Percentiles rank a stretch among this genome's conserved stretches.
These are phyloP conservation scores for Penicillium lividum DNA, from an alignment of 495 filamentous ascomycete species.

Conservation along the genomic window DNA sequence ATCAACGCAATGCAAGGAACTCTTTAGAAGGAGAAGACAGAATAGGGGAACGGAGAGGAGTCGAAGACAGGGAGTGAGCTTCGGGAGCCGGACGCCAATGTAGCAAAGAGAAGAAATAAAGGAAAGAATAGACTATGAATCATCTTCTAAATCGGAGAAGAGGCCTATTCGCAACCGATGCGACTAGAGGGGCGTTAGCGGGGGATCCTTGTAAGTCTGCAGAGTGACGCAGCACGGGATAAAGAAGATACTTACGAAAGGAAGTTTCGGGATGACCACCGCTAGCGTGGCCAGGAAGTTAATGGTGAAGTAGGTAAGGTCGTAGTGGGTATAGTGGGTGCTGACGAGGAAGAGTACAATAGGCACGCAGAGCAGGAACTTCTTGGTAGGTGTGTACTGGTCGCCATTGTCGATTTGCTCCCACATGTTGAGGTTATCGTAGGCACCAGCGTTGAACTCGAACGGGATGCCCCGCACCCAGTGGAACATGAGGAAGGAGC, in stretches of 20 bases:
- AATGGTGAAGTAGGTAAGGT: slow-evolving; percentile 92
- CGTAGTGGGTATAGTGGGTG: slow-evolving; percentile 98
- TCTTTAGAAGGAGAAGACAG: slow-evolving; percentile 17
- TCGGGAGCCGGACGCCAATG: slow-evolving; percentile 26
- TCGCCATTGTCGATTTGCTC: slow-evolving; percentile 99
- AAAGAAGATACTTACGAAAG: slow-evolving; percentile 66
- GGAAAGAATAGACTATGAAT: slow-evolving; percentile 34
- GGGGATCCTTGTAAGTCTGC: neutral
- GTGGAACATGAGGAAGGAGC: slow-evolving; percentile 99
- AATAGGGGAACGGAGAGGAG: slow-evolving; percentile 5
- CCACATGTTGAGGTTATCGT: slow-evolving; percentile 99
- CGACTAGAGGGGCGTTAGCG: slow-evolving; percentile 39
- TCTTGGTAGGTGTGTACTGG: slow-evolving; percentile 98
- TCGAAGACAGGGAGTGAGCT: slow-evolving; percentile 18
- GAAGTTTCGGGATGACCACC: slow-evolving; percentile 94
- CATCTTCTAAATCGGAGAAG: slow-evolving; percentile 46
- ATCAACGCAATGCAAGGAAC: slow-evolving; percentile 33
- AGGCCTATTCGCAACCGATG: slow-evolving; percentile 54
- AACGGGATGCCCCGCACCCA: slow-evolving; percentile 97
- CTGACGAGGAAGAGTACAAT: slow-evolving; percentile 92
- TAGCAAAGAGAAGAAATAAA: slow-evolving; percentile 19
- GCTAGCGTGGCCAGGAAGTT: slow-evolving; percentile 89
- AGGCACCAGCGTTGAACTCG: slow-evolving; percentile 98
- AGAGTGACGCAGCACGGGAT: neutral
- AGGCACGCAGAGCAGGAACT: slow-evolving; percentile 92